Evolutionary conservation across 164 flowering plant species (phyloP).

Genomic region (Cinnamomum micranthum): DNA sequence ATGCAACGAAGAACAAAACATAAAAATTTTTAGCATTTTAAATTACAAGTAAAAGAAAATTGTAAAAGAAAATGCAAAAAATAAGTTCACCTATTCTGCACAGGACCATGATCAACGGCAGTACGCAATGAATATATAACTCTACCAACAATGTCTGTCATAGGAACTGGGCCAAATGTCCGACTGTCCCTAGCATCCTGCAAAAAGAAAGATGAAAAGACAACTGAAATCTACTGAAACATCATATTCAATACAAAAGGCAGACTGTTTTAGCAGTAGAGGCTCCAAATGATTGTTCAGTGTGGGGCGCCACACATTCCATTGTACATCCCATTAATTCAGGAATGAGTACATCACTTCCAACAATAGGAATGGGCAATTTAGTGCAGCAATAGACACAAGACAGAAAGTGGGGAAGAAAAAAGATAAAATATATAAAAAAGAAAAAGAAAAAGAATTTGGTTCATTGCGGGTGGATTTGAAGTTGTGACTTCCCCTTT

Average conservation of each 20-base stretch:
- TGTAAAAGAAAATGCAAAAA: neutral
- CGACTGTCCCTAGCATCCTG: constrained; percentile 97
- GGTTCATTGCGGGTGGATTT: too few relatives aligned
- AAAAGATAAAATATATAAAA: too few relatives aligned
- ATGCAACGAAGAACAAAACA: neutral
- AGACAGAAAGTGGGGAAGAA: too few relatives aligned
- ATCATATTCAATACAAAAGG: neutral
- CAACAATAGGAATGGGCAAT: too few relatives aligned
- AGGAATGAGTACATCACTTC: too few relatives aligned
- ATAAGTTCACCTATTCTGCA: constrained; percentile 69
- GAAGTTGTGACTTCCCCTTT: too few relatives aligned
- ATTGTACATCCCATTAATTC: too few relatives aligned
- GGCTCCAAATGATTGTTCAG: too few relatives aligned
- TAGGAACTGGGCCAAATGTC: constrained; percentile 80
- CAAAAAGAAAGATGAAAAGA: neutral
- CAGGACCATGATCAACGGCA: constrained; percentile 93
- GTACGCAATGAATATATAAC: constrained; percentile 70
- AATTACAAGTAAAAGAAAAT: neutral
- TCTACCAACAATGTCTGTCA: constrained; percentile 76
- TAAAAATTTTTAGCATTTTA: neutral
- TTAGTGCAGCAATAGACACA: too few relatives aligned
- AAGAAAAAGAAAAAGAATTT: too few relatives aligned
- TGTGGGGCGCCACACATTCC: too few relatives aligned
- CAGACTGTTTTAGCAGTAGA: too few relatives aligned
- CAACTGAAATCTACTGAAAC: neutral